A percentile compares a stretch with the other conserved stretches of the same genome.
phyloP scores from a whole-genome alignment of 2,329 filamentous ascomycete species.

The Aspergillus terreus region DNA sequence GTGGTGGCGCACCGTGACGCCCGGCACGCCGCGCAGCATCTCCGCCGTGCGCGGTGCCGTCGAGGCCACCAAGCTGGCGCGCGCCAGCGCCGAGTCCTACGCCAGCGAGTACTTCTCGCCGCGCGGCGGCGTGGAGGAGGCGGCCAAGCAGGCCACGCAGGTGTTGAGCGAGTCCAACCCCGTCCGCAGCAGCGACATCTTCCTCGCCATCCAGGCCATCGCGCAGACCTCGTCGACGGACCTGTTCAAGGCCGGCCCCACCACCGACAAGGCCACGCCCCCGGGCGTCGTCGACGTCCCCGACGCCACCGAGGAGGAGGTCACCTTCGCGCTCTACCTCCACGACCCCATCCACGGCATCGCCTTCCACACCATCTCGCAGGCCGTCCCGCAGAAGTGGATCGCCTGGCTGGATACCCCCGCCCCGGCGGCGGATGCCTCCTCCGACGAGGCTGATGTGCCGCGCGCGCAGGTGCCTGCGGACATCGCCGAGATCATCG shows the following conservation, averaged over 20 bases:
- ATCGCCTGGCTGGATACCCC: constrained; percentile 84
- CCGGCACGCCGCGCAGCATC: constrained; percentile 68
- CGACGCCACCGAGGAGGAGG: constrained; percentile 51
- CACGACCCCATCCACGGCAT: constrained; percentile 88
- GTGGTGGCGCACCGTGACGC: constrained; percentile 71
- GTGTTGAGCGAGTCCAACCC: constrained; percentile 80
- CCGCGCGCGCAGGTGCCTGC: constrained; percentile 57
- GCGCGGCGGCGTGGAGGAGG: constrained; percentile 74
- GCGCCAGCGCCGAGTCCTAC: constrained; percentile 85
- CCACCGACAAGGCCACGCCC: constrained; percentile 27
- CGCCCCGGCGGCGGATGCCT: constrained; percentile 34
- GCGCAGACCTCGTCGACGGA: constrained; percentile 60
- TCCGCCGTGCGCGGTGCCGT: constrained; percentile 74
- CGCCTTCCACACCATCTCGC: constrained; percentile 76
- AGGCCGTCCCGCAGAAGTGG: constrained; percentile 81
- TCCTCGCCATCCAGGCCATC: constrained; percentile 90
- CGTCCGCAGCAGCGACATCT: constrained; percentile 88
- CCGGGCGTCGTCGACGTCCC: constrained; percentile 35
- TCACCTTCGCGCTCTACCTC: constrained; percentile 75
- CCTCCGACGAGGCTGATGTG: constrained; percentile 36
- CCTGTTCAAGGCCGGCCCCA: constrained; percentile 63
- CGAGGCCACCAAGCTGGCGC: constrained; percentile 86
- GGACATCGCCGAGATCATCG: constrained; percentile 81
- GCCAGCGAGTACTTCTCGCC: constrained; percentile 77
- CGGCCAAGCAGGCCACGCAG: constrained; percentile 74